Evolutionary conservation across 2,329 filamentous ascomycete species (phyloP).

Genomic region (Hyphodiscus sp.): DNA sequence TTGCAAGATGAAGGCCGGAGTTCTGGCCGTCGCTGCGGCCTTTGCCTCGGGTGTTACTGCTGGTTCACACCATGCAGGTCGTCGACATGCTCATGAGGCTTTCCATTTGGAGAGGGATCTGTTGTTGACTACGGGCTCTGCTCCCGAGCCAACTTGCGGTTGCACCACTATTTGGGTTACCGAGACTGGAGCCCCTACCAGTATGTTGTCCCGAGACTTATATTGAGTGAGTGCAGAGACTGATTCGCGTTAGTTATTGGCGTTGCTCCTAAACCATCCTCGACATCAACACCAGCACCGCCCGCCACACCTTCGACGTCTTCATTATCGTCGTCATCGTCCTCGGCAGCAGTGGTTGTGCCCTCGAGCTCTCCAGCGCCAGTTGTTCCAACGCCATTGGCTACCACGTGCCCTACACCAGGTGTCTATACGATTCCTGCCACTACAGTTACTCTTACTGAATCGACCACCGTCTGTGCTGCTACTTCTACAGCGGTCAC

Average conservation of each 20-base stretch:
- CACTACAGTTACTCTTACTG: conserved; percentile 60
- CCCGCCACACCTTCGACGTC: conserved; percentile 4
- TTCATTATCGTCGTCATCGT: not conserved
- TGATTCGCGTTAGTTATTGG: not conserved
- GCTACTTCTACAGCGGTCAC: conserved; percentile 55
- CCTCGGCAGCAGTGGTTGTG: not conserved
- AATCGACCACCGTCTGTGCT: conserved; percentile 61
- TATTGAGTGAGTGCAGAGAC: not conserved
- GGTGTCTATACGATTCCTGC: conserved; percentile 72
- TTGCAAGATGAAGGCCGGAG: conserved; percentile 66
- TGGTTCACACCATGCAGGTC: conserved; percentile 38
- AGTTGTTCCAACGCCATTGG: conserved; percentile 40
- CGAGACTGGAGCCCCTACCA: conserved; percentile 58
- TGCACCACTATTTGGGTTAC: conserved; percentile 73
- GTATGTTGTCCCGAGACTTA: conserved; percentile 41
- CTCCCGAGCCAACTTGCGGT: conserved; percentile 46
- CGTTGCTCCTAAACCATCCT: not conserved
- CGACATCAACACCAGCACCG: conserved; percentile 5
- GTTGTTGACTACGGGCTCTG: conserved; percentile 14
- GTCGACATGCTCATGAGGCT: conserved; percentile 56
- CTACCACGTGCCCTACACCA: conserved; percentile 53
- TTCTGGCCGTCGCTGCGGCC: conserved; percentile 58
- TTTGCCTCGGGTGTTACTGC: conserved; percentile 51
- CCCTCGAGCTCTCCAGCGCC: conserved; percentile 20
- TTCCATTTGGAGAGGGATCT: conserved; percentile 46